Base-by-base conservation (phyloP, 2,329 filamentous ascomycete genomes). In the Xylaria sp. region DNA sequence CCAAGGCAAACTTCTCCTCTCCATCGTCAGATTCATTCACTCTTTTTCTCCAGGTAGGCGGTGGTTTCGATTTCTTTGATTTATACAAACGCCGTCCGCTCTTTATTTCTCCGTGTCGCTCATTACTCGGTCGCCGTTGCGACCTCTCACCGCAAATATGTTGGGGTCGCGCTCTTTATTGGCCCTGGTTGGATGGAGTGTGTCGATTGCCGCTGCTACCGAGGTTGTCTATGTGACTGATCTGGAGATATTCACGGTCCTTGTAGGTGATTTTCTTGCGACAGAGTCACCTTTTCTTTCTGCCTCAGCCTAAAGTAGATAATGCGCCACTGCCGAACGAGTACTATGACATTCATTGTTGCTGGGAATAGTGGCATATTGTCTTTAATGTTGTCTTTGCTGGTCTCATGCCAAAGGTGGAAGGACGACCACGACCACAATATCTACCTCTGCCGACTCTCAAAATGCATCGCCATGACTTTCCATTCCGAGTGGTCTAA, bases 141-240 rank as follows among this genome's bases (percentile, higher is more conserved):
- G 63, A 61, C 63, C 32, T 64, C 50, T 51, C 4, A 61, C 39
- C 32, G 54, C 32, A 57, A 65, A 6, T 13, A 71, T 69, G 66
- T 18, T 66, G 28, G 15, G 52, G 54, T 54, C 66, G 23, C 63
- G 56, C 46, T 66, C 70, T 54, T 63, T 71, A 52, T 37, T 71
- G 48, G 63, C 48, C 28, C 28, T 71, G 6, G 57, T 59, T 34
- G 68, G 59, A 48, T 68, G 72, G 58, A 34, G 65, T 25, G 61
- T 68, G n/a, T 73, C 68, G 23, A 52, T 74, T 6, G 71, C 50
- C 20, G 54, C 58, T 58, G 75, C 73, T 54, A 61, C 73, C 28
- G 75, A 76, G 9, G 71, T 78, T 25, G 76, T 78, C 55, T 78
- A 78, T 62, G 76, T 78, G 68, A 78, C 76, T 10, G 77, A 78